Evolutionary conservation across 1,139 yeast genomes (phyloP), one percentile per base, ranked within the genome.

Genomic region (Candida dubliniensis): DNA sequence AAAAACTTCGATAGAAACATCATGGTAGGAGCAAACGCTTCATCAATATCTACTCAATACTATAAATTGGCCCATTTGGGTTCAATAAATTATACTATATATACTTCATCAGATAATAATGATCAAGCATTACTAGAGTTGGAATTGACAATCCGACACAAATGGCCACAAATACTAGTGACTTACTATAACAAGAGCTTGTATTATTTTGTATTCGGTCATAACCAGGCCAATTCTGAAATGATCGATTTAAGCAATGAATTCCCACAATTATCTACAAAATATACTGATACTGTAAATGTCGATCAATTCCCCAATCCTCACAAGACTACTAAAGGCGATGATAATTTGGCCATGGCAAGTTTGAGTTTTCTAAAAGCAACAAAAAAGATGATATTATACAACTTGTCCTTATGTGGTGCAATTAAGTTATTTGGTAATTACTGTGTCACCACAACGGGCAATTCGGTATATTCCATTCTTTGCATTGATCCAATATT

Each of bases 101-200:
- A 67, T 47, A 52, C 67, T 8, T 54, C 67, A 27, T 50, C 59
- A 51, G 49, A 58, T 42, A 47, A 57, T 34, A 63, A 61, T 48
- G 77, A 73, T 51, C 73, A 67, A 57, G 54, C 65, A 38, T 63
- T 84, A 10, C 66, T 82, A 13, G 85, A 82, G 50, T 75, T 84
- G 40, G 91, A 84, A 57, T 67, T 84, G 34, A 61, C 68, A 27
- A 66, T 84, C 41, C 67, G 91, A 42, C 70, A 72, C 50, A 63
- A 71, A 31, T 61, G 77, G 47, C 80, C 85, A 2, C 68, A 69
- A 40, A 75, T 77, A 8, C 63, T 85, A 36, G 74, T 82, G 5
- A 77, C 84, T 11, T 73, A 82, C 46, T 75, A 81, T 55, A 79
- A 83, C 50, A 81, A 82, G 51, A 82, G 80, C 44, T 64, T 85